Conservation (phyloP, 225 moss, liverwort and hornwort species). For the Polytrichum formosum region DNA sequence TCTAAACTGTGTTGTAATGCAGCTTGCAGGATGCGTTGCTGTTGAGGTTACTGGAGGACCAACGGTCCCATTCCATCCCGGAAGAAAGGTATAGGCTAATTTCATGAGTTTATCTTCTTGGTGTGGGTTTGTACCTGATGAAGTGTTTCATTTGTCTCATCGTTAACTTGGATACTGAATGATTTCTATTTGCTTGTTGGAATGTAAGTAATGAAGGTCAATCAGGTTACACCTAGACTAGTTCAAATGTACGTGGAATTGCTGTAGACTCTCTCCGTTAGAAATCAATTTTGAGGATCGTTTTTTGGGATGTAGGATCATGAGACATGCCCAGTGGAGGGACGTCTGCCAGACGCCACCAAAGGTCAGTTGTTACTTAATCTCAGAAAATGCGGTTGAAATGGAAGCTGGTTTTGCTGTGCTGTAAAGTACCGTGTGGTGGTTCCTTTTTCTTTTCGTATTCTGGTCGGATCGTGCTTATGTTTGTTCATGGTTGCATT, state of each 20-base stretch:
- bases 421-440: not conserved
- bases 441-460: no score
- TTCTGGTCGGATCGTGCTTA: not conserved
- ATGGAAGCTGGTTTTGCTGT: not conserved
- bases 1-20: not conserved
- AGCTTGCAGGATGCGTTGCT: slow-evolving; percentile 79
- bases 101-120: not conserved
- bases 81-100: slow-evolving; percentile 48
- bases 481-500: not conserved
- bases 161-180: no score
- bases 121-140: no score
- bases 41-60: slow-evolving; percentile 97
- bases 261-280: no score
- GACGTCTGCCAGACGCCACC: slow-evolving; percentile 93
- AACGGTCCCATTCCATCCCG: slow-evolving; percentile 78
- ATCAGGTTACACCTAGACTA: no score
- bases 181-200: no score
- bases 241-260: no score
- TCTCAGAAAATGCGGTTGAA: not conserved
- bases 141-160: no score
- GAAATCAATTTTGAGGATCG: no score
- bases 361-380: slow-evolving; percentile 44
- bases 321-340: slow-evolving; percentile 64
- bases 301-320: slow-evolving; percentile 49
- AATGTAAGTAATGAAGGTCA: no score